Conservation (phyloP, 306 rosid genomes). For the Prunus dulcis region DNA sequence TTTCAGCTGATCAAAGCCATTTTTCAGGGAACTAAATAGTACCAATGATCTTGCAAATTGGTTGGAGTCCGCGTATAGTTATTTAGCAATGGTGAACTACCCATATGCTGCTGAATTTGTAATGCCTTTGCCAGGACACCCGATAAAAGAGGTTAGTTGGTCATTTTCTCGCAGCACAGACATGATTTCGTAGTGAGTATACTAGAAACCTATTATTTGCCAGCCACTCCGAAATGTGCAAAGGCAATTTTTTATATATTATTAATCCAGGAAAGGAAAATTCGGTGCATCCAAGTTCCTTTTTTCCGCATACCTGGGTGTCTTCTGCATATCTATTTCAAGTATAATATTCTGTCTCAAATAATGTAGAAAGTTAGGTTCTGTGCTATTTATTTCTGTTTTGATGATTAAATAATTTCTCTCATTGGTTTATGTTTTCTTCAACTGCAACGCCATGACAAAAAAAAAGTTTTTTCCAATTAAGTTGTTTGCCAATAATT, state of each 20-base stretch:
- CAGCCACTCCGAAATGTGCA: not conserved
- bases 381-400: not conserved
- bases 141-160: slow-evolving; percentile 69
- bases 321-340: not conserved
- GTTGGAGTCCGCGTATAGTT: slow-evolving; percentile 82
- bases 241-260: not conserved
- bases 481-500: not conserved
- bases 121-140: slow-evolving; percentile 79
- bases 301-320: not conserved
- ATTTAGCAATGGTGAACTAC: slow-evolving; percentile 82
- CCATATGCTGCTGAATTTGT: slow-evolving; percentile 67
- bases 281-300: not conserved
- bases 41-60: slow-evolving; percentile 49
- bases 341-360: not conserved
- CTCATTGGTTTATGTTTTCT: not conserved
- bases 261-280: not conserved
- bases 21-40: slow-evolving; percentile 45
- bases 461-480: not conserved
- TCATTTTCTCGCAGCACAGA: slow-evolving; percentile 12
- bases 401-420: not conserved
- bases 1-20: slow-evolving; percentile 24
- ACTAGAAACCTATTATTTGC: not conserved
- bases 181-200: not conserved
- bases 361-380: not conserved
- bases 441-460: not conserved